Conservation (phyloP, 371 early-diverging fungal genomes). For the Mortierella sp. region DNA sequence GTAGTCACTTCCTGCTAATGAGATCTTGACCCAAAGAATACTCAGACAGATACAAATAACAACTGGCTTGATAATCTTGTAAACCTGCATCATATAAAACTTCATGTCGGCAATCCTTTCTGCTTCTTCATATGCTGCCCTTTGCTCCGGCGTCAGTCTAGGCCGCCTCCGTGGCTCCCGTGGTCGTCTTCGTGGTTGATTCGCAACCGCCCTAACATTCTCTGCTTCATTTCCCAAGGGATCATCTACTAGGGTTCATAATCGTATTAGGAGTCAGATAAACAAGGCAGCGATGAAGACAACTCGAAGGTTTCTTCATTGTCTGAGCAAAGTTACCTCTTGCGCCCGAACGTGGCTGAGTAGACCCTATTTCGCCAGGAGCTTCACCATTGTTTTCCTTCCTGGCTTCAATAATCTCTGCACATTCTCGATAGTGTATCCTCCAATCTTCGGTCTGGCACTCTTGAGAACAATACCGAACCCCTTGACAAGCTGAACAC, state of each 20-base stretch:
- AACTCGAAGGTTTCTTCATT: not conserved
- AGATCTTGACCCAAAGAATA: constrained; percentile 90
- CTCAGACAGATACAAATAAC: constrained; percentile 80
- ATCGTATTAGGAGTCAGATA: not conserved
- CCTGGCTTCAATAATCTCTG: constrained; percentile 53
- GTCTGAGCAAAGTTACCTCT: not conserved
- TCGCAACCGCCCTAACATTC: constrained; percentile 42
- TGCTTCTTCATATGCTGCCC: constrained; percentile 57
- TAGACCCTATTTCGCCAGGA: not conserved
- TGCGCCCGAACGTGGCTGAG: not conserved
- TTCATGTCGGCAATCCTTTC: constrained; percentile 70
- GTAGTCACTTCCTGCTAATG: constrained; percentile 66
- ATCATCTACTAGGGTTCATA: constrained; percentile 3
- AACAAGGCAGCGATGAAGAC: not conserved
- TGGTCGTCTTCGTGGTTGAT: constrained; percentile 49
- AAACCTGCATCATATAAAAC: constrained; percentile 87
- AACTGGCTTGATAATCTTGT: constrained; percentile 84
- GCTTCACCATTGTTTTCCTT: constrained; percentile 22
- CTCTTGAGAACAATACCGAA: constrained; percentile 75
- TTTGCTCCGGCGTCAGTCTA: constrained; percentile 49
- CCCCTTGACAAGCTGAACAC: constrained; percentile 52
- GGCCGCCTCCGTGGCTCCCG: constrained; percentile 43
- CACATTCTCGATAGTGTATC: constrained; percentile 64
- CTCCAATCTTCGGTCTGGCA: constrained; percentile 80
- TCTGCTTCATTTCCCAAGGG: constrained; percentile 25